Percentiles rank a stretch among this genome's conserved stretches.
These are phyloP conservation scores for Leccinum uliginosum DNA, from an alignment of 768 basidiomycete genomes.

Conservation along the genomic window DNA sequence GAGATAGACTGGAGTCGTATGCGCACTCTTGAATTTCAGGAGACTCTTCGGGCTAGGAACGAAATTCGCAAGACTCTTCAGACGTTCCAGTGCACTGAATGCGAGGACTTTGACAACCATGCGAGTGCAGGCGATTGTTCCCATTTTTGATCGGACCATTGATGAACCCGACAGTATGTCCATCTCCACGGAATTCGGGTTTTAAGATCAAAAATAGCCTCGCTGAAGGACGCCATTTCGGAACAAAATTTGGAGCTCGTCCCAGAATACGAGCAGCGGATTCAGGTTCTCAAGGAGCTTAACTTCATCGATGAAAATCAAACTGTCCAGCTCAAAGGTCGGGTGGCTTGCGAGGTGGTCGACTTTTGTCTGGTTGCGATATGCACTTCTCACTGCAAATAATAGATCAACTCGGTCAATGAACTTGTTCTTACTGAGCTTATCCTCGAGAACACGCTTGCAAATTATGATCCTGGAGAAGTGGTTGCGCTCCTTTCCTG, in stretches of 20 bases:
- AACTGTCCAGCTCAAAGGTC: conserved; percentile 91
- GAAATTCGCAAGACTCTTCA: conserved; percentile 41
- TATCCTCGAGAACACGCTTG: conserved; percentile 92
- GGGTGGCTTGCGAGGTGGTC: conserved; percentile 93
- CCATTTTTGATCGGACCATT: conserved; percentile 3
- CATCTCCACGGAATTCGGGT: conserved; percentile 72
- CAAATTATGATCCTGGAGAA: conserved; percentile 89
- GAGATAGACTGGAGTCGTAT: conserved; percentile 87
- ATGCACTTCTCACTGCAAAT: neutral
- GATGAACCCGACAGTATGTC: conserved; percentile 53
- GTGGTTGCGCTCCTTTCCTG: conserved; percentile 93
- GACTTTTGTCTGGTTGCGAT: neutral
- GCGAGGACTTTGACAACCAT: conserved; percentile 68
- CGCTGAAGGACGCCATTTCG: conserved; percentile 80
- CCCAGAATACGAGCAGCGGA: conserved; percentile 94
- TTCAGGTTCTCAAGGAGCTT: conserved; percentile 85
- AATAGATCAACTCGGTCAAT: conserved; percentile 95
- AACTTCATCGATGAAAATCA: conserved; percentile 95
- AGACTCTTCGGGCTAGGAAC: conserved; percentile 60
- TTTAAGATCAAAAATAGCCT: conserved; percentile 67
- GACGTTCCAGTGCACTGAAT: conserved; percentile 48
- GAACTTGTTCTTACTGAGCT: conserved; percentile 96
- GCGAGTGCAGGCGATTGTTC: conserved; percentile 42
- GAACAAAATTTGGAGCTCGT: conserved; percentile 96
- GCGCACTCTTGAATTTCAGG: conserved; percentile 89